Evolutionary conservation across 1,284 basidiomycete species (phyloP), one percentile per base, ranked within the genome.

Genomic region (Ustilago cynodontis): DNA sequence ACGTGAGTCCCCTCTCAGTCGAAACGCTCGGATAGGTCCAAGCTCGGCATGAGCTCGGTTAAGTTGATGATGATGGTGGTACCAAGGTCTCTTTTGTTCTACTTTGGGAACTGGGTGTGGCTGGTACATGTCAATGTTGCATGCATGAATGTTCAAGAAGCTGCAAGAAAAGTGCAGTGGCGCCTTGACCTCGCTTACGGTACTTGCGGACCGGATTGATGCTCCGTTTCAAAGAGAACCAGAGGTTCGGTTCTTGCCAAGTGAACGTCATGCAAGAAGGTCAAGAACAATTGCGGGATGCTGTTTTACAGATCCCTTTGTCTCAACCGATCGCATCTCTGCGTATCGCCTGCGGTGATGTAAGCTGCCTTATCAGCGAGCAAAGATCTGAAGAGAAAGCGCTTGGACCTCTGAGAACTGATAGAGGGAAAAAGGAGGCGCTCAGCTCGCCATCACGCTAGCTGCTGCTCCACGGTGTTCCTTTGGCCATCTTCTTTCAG

Each of bases 1-100:
- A 51, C 39, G 57, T 52, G 53, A 59, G 57, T n/a, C 18, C 6
- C 2, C 35, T 33, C 26, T 24, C 29, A 24, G 28, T 22, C n/a
- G 51, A 14, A 59, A 55, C 45, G 65, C 39, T 51, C 31, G 35
- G 16, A 43, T 22, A 62, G 62, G 62, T 47, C 63, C 33, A 7
- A 20, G 54, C 29, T 71, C 68, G 68, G 68, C n/a, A 33, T 50
- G 6, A 29, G 55, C 51, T 71, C 68, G 68, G 68, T 52, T 57
- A 45, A 6, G 18, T 39, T 7, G 51, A 29, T 52, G 47, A 24
- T 50, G 24, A 16, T 51, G 53, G 53, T 22, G 29, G 51, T 22
- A 49, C 47, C 13, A 6, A 26, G 26, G 22, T 28, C 16, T 13
- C 47, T 24, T 28, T 49, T 28, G 22, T 49, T 49, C 47, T 49